A percentile compares a stretch with the other conserved stretches of the same genome.
phyloP scores from a whole-genome alignment of 2,329 filamentous ascomycete species.

The Bertia moriformis region DNA sequence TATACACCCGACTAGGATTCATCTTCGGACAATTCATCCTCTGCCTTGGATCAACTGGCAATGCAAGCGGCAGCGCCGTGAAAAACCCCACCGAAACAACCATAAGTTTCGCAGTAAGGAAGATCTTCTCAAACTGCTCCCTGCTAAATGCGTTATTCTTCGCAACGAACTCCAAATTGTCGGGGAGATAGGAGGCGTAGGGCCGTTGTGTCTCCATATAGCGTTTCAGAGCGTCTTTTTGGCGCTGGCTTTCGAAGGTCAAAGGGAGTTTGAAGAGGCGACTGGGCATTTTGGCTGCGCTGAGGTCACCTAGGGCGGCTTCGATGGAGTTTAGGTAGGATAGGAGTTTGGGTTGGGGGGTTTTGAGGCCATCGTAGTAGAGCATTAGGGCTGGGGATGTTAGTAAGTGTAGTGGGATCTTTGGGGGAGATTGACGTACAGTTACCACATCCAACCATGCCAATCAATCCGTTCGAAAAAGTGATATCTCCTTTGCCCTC shows the following conservation, averaged over 20 bases:
- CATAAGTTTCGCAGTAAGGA: conserved; percentile 3
- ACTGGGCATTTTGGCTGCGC: conserved; percentile 21
- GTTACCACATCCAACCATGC: conserved; percentile 32
- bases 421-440: conserved; percentile 8
- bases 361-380: conserved; percentile 25
- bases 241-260: conserved; percentile 18
- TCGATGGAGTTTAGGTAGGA: conserved; percentile 19
- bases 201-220: conserved; percentile 13
- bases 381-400: conserved; percentile 20
- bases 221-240: conserved; percentile 8
- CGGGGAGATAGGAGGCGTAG: conserved; percentile 13
- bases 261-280: conserved; percentile 27
- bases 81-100: conserved; percentile 39
- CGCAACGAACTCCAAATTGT: conserved; percentile 11
- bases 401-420: too few relatives aligned
- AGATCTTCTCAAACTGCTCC: conserved; percentile 4
- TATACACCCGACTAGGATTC: conserved; percentile 39
- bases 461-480: conserved; percentile 24
- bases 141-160: background rate
- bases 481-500: conserved; percentile 11
- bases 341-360: conserved; percentile 20
- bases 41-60: conserved; percentile 36
- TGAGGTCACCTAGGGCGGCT: conserved; percentile 19
- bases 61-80: conserved; percentile 31
- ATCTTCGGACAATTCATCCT: conserved; percentile 37